Base-by-base conservation (phyloP, 2,329 filamentous ascomycete genomes). In the Chrysosporium queenslandicum region DNA sequence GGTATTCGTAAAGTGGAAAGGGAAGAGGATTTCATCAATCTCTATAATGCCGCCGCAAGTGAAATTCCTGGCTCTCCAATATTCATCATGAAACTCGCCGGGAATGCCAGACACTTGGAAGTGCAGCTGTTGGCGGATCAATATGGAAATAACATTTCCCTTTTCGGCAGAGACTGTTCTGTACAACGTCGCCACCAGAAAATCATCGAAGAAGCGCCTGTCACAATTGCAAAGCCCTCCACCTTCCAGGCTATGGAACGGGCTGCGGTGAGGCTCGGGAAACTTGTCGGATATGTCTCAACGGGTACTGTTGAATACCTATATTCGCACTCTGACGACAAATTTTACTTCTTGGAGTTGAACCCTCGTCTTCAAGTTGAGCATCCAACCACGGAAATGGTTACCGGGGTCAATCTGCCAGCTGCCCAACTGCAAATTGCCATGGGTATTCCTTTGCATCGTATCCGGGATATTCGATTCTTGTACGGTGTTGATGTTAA, bases 71-170 rank as follows among this genome's bases (percentile, higher is more conserved):
- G 94, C 45, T 98, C 92, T 27, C 92, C 94, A 61, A 98, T 98
- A 72, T 98, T 98, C 79, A 94, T 98, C 75, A 98, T 98, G 92
- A 96, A 98, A 81, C 77, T 98, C 58, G 92, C 92, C 46, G 92
- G 91, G 61, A 95, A 94, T 67, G 92, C 92, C 37, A 80, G 92
- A 61, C 92, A 98, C 79, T 77, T 98, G 74, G 92, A 98, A 73
- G 94, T 98, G 54, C 92, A 98, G 74, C 77, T 98, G 59, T 78
- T 98, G 50, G 94, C 92, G 59, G 94, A 98, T 76, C 89, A 98
- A 78, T 98, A 98, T 70, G 92, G 94, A 66, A 96, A 98, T 81
- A 97, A 97, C 75, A 96, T 98, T 68, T 98, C 92, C 7, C 82
- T 98, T 48, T 98, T 97, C 64, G 92, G 92, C 66, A 85, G 92